phyloP scores from a whole-genome alignment of 2,329 filamentous ascomycete genomes.

The Teratosphaeria pseudoeucalypti region DNA sequence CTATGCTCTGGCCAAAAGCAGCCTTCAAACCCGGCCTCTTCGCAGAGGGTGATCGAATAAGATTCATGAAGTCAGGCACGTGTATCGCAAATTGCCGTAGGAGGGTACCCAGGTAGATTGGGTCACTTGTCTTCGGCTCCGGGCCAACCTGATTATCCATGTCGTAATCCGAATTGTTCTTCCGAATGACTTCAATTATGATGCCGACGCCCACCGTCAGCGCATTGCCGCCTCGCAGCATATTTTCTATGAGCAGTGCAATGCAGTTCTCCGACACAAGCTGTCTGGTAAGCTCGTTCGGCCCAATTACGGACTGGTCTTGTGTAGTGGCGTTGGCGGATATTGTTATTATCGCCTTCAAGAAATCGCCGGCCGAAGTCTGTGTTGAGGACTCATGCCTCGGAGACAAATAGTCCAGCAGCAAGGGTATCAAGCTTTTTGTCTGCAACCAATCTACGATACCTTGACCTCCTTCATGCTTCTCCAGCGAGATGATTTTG shows the following conservation, averaged over 20 bases:
- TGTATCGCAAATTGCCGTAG: conserved; percentile 81
- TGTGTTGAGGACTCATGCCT: conserved; percentile 83
- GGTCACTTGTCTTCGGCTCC: conserved; percentile 74
- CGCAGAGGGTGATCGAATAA: conserved; percentile 70
- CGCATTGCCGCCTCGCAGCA: conserved; percentile 88
- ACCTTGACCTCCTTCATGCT: conserved; percentile 79
- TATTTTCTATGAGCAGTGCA: conserved; percentile 74
- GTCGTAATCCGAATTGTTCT: conserved; percentile 99
- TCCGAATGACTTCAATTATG: conserved; percentile 94
- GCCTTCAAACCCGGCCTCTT: conserved; percentile 68
- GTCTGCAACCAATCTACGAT: conserved; percentile 95
- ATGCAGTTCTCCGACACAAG: conserved; percentile 80
- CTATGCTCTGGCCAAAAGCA: conserved; percentile 82
- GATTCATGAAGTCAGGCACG: conserved; percentile 85
- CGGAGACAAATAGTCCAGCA: conserved; percentile 77
- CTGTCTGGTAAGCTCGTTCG: conserved; percentile 91
- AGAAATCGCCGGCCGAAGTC: conserved; percentile 90
- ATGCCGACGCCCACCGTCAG: conserved; percentile 94
- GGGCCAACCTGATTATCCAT: conserved; percentile 77
- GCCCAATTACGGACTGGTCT: conserved; percentile 96
- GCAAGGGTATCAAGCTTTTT: conserved; percentile 73
- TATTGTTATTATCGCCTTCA: conserved; percentile 98
- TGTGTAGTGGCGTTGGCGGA: conserved; percentile 97
- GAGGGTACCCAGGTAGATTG: conserved; percentile 88
- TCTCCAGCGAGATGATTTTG: conserved; percentile 94